A percentile compares a stretch with the other conserved stretches of the same genome.
Evolutionary conservation across 1,284 basidiomycete species (phyloP).

Genomic region (Pseudozyma sp.): DNA sequence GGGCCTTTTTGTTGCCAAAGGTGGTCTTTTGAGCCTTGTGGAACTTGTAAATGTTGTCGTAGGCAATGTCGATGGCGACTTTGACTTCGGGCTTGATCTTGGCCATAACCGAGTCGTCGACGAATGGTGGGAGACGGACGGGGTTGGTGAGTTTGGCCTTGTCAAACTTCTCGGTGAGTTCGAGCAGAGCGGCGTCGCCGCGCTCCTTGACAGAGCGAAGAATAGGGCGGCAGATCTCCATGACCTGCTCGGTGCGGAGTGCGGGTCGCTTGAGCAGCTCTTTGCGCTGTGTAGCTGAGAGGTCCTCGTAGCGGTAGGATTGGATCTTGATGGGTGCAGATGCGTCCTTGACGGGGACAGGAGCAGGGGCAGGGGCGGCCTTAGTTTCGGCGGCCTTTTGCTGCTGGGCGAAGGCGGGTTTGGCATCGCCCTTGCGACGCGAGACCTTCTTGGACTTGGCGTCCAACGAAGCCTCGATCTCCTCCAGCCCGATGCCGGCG

Average conservation of each 20-base stretch:
- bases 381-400: constrained; percentile 59
- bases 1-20: constrained; percentile 72
- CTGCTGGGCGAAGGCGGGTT: constrained; percentile 80
- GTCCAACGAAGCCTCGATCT: constrained; percentile 88
- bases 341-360: constrained; percentile 60
- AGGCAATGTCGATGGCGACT: constrained; percentile 89
- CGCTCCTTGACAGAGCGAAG: constrained; percentile 84
- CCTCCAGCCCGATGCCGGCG: constrained; percentile 83
- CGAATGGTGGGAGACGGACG: constrained; percentile 60
- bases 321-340: constrained; percentile 71
- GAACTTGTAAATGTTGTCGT: constrained; percentile 80
- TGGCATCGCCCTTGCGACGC: constrained; percentile 90
- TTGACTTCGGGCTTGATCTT: constrained; percentile 72
- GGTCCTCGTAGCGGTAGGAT: constrained; percentile 57
- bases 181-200: constrained; percentile 88
- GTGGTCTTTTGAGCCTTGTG: constrained; percentile 68
- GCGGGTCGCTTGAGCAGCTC: constrained; percentile 88
- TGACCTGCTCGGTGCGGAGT: constrained; percentile 92
- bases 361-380: constrained; percentile 32
- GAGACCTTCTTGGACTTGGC: constrained; percentile 88
- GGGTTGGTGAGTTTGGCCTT: constrained; percentile 76
- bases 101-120: constrained; percentile 72
- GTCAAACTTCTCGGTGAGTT: constrained; percentile 94
- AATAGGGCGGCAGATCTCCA: constrained; percentile 93
- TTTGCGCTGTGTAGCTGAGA: constrained; percentile 74